A percentile compares a stretch with the other conserved stretches of the same genome.
Evolutionary conservation across 2,329 filamentous ascomycete species (phyloP).

Genomic region (Phaeosphaeriaceae sp.): DNA sequence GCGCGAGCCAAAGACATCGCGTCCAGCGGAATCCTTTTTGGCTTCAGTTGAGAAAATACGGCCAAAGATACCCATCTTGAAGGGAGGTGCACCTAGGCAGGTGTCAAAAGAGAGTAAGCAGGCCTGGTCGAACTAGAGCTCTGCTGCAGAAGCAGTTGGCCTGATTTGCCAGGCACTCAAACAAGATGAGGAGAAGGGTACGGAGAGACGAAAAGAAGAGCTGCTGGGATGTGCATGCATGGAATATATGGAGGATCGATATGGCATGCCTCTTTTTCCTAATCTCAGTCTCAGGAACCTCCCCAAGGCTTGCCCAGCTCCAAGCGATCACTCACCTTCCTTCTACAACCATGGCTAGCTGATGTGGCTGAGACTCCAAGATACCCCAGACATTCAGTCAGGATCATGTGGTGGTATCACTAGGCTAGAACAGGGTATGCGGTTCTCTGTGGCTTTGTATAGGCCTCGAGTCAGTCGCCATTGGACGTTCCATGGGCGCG

Average conservation of each 20-base stretch:
- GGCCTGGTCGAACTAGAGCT: neutral
- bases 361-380: neutral
- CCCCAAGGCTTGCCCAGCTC: neutral
- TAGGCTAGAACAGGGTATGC: neutral
- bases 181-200: neutral
- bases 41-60: neutral
- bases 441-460: neutral
- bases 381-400: neutral
- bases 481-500: neutral
- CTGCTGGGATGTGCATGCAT: neutral
- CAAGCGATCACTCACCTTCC: neutral
- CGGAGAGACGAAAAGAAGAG: neutral
- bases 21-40: neutral
- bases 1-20: neutral
- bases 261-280: neutral
- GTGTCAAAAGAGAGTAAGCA: neutral
- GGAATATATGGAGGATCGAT: neutral
- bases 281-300: neutral
- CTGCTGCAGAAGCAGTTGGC: too few species aligned
- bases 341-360: neutral
- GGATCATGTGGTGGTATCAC: neutral
- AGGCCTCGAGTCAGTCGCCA: neutral
- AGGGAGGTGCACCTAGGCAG: neutral
- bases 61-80: neutral
- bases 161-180: too few species aligned